Evolutionary conservation across 805 yeast species (phyloP), one percentile per base, ranked within the genome.

Genomic region (Candida ponderosae): DNA sequence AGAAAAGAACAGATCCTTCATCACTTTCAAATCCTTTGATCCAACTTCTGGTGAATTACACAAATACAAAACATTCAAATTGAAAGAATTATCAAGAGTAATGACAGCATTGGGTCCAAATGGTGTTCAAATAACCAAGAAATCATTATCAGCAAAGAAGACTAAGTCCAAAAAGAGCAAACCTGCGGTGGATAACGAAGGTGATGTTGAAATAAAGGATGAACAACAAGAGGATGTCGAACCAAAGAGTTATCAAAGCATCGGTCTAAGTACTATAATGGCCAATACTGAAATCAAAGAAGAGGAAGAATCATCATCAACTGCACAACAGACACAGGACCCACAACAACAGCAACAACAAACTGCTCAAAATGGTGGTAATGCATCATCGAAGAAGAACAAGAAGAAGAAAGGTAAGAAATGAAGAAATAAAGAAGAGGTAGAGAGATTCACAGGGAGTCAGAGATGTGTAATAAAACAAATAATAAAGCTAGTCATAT

Each of bases 61-160:
- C 53, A 70, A 66, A 41, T 70, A 68, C 50, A 70, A 68, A 39
- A 76, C 88, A 1, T 59, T 61, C 43, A 78, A 78, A 45, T 54
- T 68, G 30, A 85, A 85, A 53, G 93, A 85, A 53, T 66, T 86
- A 33, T 75, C 83, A 18, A 71, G 86, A 49, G 53, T 86, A 15
- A 59, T 83, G 52, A 72, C 82, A n/a, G 81, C 82, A 9, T 54
- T 86, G 34, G 94, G 94, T 0, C 86, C 87, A 4, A 63, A 66
- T 37, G 76, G 77, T 2, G 79, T 77, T 34, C 49, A 45, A 23
- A 33, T 45, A 39, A 18, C 43, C 21, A 36, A 39, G 26, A 29
- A 32, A n/a, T 13, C 6, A 24, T 13, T 24, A 24, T 24, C 28
- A 24, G n/a, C 6, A 18, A 29, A 29, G 9, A 17, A 11, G 20